A percentile compares a stretch with the other conserved stretches of the same genome.
These are phyloP conservation scores for Pseudogymnoascus destructans DNA, from an alignment of 2,329 filamentous ascomycete species.

Conservation along the genomic window DNA sequence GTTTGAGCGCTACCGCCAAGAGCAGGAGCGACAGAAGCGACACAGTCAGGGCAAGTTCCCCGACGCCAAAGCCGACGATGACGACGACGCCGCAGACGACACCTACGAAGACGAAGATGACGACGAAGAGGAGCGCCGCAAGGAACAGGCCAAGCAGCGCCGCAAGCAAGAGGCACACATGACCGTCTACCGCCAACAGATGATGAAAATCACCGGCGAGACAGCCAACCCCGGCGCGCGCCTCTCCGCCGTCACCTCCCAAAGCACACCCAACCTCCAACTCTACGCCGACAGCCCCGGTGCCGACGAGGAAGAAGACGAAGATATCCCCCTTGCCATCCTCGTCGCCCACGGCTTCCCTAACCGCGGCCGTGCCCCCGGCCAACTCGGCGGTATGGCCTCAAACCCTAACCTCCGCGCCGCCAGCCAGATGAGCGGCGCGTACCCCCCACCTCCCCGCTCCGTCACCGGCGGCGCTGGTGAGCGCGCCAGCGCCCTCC, in stretches of 20 bases:
- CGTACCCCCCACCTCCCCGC: constrained; percentile 38
- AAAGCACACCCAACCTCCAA: constrained; percentile 49
- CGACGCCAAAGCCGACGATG: constrained; percentile 31
- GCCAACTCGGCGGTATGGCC: constrained; percentile 46
- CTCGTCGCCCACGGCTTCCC: constrained; percentile 83
- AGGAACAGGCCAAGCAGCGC: constrained; percentile 60
- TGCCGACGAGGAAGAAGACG: constrained; percentile 63
- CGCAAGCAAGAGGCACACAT: constrained; percentile 84
- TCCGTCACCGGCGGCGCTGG: constrained; percentile 43
- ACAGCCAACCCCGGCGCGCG: constrained; percentile 35
- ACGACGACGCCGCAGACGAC: constrained; percentile 50
- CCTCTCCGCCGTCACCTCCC: constrained; percentile 43
- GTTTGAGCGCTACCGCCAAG: constrained; percentile 68
- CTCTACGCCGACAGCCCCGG: constrained; percentile 28
- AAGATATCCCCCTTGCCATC: constrained; percentile 77
- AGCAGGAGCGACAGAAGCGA: constrained; percentile 50
- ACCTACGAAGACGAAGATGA: constrained; percentile 58
- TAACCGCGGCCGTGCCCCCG: constrained; percentile 61
- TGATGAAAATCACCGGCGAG: constrained; percentile 92
- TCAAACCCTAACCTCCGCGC: constrained; percentile 62
- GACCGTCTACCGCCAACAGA: constrained; percentile 80
- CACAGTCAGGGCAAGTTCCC: constrained; percentile 28
- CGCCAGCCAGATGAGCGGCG: constrained; percentile 28
- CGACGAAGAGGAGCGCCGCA: constrained; percentile 65
- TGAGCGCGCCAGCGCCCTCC: constrained; percentile 36